Evolutionary conservation across 441 rosid genomes (phyloP), one percentile per base, ranked within the genome.

Genomic region (Croton setiger): DNA sequence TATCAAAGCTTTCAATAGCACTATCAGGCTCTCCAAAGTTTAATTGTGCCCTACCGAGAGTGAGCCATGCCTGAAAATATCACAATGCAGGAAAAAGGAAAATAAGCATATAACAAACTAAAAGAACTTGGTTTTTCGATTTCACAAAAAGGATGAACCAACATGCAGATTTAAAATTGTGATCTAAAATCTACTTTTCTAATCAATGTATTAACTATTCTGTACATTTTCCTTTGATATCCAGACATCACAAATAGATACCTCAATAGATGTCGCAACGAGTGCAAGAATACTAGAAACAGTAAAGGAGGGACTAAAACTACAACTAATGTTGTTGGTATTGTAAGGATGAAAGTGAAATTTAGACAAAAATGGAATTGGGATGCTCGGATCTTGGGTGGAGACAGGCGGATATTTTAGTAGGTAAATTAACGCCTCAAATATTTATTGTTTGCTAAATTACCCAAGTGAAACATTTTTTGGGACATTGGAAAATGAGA

Each of bases 31-130:
- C 97, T 72, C 97, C 96, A 47, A 86, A 93, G 82, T 93, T 93
- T 21, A 93, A 79, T 70, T 93, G 97, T 49, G 98, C 87, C 78
- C 98, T 87, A 76, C 96, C 97, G 64, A 90, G 96, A 45, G 98
- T 89, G 75, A 85, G 52, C 97, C 98, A 89, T 20, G 91, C 94
- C 98, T 90, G 75, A 68, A 74, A 58, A 33, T 49, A 62, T 17
- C 53, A 35, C 12, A 35, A 54, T 35, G 33, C 4, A 3, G 27
- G 13, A 43, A 18, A 53, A 10, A 52, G 43, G 12, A 3, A 27
- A 57, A 33, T 7, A 9, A 14, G 0, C 4, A 35, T 10, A 6
- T 4, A 5, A 6, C 23, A 14, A 31, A 21, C 52, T 3, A 37
- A 63, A 55, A 33, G 10, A 39, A 44, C 21, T 33, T 14, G 12